Conservation (phyloP, 1,284 basidiomycete species). For the Tilletiaria anomala region DNA sequence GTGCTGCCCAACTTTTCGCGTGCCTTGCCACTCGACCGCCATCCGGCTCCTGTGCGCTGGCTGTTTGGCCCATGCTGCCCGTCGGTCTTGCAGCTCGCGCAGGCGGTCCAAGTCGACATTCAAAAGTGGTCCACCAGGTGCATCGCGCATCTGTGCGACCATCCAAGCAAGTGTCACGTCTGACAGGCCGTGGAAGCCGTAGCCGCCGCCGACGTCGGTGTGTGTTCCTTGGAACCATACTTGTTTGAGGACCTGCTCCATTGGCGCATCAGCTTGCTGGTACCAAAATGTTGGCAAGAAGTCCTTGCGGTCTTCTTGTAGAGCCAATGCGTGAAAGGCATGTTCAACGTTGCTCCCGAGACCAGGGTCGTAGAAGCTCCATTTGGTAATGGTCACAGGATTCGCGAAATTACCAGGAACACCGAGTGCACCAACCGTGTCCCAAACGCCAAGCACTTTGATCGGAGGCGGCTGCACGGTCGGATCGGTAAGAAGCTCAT, state of each 20-base stretch:
- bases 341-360: conserved; percentile 25
- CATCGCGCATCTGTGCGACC: conserved; percentile 20
- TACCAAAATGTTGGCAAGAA: conserved; percentile 29
- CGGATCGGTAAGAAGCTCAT: background rate
- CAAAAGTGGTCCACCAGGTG: background rate
- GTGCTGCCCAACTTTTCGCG: conserved; percentile 1
- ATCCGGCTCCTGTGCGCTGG: conserved; percentile 1
- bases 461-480: conserved; percentile 13
- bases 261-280: conserved; percentile 5
- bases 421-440: conserved; percentile 18
- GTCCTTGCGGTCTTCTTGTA: conserved; percentile 31
- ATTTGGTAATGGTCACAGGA: conserved; percentile 13
- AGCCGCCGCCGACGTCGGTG: conserved; percentile 2
- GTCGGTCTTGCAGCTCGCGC: conserved; percentile 2
- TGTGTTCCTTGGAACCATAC: conserved; percentile 3
- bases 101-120: conserved; percentile 3
- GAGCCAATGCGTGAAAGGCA: conserved; percentile 29
- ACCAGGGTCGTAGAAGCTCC: conserved; percentile 30
- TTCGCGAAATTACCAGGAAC: conserved; percentile 15
- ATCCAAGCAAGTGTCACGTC: conserved; percentile 27
- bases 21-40: background rate
- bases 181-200: background rate
- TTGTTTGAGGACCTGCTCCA: conserved; percentile 3
- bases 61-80: conserved; percentile 3
- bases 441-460: conserved; percentile 22